phyloP scores from a whole-genome alignment of 768 basidiomycete species.

The Lentinus tigrinus region DNA sequence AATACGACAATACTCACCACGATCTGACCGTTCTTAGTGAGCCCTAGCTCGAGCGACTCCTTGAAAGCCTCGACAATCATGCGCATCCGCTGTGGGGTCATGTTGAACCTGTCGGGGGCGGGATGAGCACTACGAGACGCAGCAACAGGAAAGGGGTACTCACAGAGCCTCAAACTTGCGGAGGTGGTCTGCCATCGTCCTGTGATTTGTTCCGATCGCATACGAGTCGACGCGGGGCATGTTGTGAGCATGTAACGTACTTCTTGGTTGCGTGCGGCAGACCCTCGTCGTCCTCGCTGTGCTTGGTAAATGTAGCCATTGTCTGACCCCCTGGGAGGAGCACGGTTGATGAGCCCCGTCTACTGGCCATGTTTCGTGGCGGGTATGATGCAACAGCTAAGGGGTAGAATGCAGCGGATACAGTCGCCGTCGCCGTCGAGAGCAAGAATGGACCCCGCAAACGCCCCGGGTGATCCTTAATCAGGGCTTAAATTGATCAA shows the following conservation, averaged over 20 bases:
- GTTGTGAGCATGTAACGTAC: slow-evolving; percentile 39
- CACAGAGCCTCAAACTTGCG: slow-evolving; percentile 86
- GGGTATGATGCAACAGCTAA: background rate
- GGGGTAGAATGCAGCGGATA: background rate
- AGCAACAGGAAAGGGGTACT: slow-evolving; percentile 35
- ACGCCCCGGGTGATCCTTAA: too few species aligned
- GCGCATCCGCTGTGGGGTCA: slow-evolving; percentile 89
- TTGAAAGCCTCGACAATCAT: slow-evolving; percentile 98
- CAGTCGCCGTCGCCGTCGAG: background rate
- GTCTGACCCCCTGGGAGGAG: slow-evolving; percentile 73
- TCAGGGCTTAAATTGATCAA: too few species aligned
- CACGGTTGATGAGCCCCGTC: slow-evolving; percentile 77
- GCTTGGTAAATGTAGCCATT: slow-evolving; percentile 74
- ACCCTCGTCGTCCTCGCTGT: slow-evolving; percentile 75
- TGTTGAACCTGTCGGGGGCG: slow-evolving; percentile 59
- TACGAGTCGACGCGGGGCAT: slow-evolving; percentile 10
- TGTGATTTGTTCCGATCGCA: slow-evolving; percentile 31
- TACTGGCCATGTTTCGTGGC: slow-evolving; percentile 26
- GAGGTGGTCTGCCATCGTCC: slow-evolving; percentile 93
- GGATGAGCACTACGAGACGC: background rate
- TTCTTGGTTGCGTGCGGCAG: slow-evolving; percentile 94
- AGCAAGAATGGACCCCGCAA: background rate
- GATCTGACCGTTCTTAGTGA: slow-evolving; percentile 77
- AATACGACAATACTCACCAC: slow-evolving; percentile 62
- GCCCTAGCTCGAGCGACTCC: slow-evolving; percentile 84